Evolutionary conservation across 371 early-diverging fungal genomes (phyloP), one percentile per base, ranked within the genome.

Genomic region (Mortierella sp.): DNA sequence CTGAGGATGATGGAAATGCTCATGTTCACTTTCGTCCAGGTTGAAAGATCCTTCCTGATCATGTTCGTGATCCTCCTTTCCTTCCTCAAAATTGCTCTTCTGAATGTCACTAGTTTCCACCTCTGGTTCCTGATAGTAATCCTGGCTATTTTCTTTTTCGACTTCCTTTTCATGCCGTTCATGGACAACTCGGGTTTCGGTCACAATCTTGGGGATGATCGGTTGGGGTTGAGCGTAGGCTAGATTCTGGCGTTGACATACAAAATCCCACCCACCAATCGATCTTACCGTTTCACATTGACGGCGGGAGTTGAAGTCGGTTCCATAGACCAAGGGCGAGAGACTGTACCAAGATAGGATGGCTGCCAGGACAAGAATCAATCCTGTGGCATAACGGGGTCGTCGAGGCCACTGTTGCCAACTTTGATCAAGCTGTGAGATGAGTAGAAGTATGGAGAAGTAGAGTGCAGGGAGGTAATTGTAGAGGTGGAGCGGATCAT

Each of bases 391-490:
- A 50, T 57, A 57, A 2, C 70, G 57, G 0, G 28, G 31, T 24
- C 47, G 53, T 6, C 34, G 47, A 15, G 58, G 21, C 70, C 70
- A 70, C 27, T 89, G 80, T 23, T 79, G 69, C 50, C 78, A 79
- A 42, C 70, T 65, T 15, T 72, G 70, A 23, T 93, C 60, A n/a
- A 89, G 81, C 32, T 83, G 80, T 0, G 93, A 84, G 24, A 92
- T 67, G 62, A 93, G 81, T 0, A 90, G 84, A 55, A 95, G 84
- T 53, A 97, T 87, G 14, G 92, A 84, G 75, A 94, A 89, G 66
- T 94, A 94, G 15, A 97, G 86, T 2, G 95, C 89, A 2, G 99
- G 98, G 41, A 98, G 85, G 72, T 99, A 99, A 81, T 99, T 98
- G 79, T 98, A 98, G 42, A 98, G 82, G 78, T 98, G 99, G 14